phyloP scores from a whole-genome alignment of 169 alveolate genomes.

The Miamiensis avidus region DNA sequence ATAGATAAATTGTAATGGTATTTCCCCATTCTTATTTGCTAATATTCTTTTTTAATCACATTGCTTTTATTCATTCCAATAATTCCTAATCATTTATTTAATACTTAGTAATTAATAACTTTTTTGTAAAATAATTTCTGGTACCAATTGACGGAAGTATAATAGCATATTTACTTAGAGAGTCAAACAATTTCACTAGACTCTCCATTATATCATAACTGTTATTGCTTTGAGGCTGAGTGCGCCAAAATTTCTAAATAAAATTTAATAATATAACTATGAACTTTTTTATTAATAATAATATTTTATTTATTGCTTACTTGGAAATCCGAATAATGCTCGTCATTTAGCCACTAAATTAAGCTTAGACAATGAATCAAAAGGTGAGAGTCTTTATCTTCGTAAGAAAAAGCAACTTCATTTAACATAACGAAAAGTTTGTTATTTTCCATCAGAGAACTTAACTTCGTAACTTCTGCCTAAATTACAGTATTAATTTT shows the following conservation, averaged over 20 bases:
- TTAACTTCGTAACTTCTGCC: not conserved
- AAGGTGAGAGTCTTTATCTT: not conserved
- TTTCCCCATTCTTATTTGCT: not conserved
- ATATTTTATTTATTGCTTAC: no score
- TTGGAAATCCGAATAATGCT: not conserved
- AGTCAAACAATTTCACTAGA: not conserved
- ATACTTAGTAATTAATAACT: no score
- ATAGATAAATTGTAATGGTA: not conserved
- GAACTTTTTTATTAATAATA: no score
- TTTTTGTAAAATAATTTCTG: no score
- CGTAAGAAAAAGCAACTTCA: not conserved
- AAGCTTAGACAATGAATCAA: not conserved
- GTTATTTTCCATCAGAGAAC: not conserved
- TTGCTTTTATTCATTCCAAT: no score
- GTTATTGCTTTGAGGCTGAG: not conserved
- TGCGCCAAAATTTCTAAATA: not conserved
- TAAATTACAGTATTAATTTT: not conserved
- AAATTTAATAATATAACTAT: no score
- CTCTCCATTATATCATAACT: not conserved
- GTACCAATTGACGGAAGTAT: not conserved
- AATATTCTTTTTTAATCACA: no score
- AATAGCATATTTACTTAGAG: not conserved
- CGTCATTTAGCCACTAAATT: not conserved
- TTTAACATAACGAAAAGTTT: not conserved
- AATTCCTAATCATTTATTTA: not conserved